Percentiles rank a stretch among this genome's conserved stretches.
Conservation (phyloP, 208 protist genomes). For the Leishmania mexicana region DNA sequence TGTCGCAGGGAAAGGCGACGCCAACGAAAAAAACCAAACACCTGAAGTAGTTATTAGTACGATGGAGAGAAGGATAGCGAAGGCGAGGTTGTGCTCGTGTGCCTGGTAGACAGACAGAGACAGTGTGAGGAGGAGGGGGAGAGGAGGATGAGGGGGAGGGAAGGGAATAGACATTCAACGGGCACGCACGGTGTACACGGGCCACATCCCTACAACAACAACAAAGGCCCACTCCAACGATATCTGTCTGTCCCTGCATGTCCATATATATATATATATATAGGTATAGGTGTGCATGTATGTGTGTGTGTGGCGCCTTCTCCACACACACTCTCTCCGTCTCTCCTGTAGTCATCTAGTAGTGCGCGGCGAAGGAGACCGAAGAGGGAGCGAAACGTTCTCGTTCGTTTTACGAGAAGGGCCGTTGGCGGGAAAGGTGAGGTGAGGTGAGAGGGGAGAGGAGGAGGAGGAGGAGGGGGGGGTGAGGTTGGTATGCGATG, state of each 20-base stretch:
- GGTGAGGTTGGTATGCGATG: neutral
- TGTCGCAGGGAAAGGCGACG: neutral
- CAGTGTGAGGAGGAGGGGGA: neutral
- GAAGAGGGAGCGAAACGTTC: neutral
- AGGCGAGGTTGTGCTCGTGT: neutral
- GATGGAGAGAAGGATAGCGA: neutral
- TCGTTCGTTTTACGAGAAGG: neutral
- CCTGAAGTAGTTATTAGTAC: neutral
- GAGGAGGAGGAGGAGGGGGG: neutral
- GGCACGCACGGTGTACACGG: neutral
- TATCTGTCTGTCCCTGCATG: too few relatives aligned
- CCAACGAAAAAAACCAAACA: neutral
- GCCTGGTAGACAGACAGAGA: neutral
- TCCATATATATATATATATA: neutral
- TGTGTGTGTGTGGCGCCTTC: neutral
- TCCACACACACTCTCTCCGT: neutral
- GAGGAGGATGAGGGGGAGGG: neutral
- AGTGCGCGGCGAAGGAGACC: neutral
- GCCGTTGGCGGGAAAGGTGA: neutral
- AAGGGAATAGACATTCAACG: neutral
- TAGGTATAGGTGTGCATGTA: conserved; percentile 1
- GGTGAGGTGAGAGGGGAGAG: too few relatives aligned
- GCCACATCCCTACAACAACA: neutral
- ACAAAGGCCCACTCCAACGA: too few relatives aligned
- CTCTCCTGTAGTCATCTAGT: neutral